phyloP scores from a whole-genome alignment of 1,284 basidiomycete species.

The Rhodotorula mucilaginosa region DNA sequence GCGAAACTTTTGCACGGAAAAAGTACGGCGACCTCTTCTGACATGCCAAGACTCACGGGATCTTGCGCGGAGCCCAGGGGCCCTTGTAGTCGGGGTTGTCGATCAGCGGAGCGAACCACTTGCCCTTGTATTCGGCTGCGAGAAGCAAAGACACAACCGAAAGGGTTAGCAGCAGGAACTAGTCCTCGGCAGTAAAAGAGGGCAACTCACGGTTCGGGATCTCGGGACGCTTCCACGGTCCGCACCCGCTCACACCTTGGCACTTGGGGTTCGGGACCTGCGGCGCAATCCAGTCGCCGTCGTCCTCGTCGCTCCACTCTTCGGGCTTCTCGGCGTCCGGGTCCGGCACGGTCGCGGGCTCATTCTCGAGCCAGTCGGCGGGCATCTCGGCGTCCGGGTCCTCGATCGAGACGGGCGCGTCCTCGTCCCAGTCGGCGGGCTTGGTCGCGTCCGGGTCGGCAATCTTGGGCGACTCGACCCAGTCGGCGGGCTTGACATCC shows the following conservation, averaged over 20 bases:
- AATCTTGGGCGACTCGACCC: slow-evolving; percentile 85
- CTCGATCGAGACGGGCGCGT: slow-evolving; percentile 81
- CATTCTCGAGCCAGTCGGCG: slow-evolving; percentile 92
- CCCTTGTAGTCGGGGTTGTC: slow-evolving; percentile 98
- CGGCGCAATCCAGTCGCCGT: slow-evolving; percentile 96
- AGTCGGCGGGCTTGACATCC: slow-evolving; percentile 63
- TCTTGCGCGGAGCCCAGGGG: slow-evolving; percentile 86
- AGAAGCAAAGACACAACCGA: background rate
- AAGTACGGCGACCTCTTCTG: too few relatives aligned
- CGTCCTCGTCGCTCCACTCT: slow-evolving; percentile 99
- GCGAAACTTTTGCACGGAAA: background rate
- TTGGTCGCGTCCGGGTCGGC: slow-evolving; percentile 46
- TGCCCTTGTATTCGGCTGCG: slow-evolving; percentile 59
- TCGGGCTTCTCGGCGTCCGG: slow-evolving; percentile 93
- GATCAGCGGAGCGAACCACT: slow-evolving; percentile 89
- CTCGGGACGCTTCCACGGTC: slow-evolving; percentile 81
- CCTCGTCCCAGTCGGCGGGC: slow-evolving; percentile 96
- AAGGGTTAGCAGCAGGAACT: background rate
- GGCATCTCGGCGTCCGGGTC: slow-evolving; percentile 87
- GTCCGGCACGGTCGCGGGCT: slow-evolving; percentile 77
- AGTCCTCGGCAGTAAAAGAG: background rate
- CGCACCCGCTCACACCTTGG: slow-evolving; percentile 84
- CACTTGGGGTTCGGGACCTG: slow-evolving; percentile 65
- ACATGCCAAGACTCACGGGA: slow-evolving; percentile 56
- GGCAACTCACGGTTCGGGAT: slow-evolving; percentile 73